Conservation (phyloP, 768 basidiomycete genomes). For the Bullera alba region DNA sequence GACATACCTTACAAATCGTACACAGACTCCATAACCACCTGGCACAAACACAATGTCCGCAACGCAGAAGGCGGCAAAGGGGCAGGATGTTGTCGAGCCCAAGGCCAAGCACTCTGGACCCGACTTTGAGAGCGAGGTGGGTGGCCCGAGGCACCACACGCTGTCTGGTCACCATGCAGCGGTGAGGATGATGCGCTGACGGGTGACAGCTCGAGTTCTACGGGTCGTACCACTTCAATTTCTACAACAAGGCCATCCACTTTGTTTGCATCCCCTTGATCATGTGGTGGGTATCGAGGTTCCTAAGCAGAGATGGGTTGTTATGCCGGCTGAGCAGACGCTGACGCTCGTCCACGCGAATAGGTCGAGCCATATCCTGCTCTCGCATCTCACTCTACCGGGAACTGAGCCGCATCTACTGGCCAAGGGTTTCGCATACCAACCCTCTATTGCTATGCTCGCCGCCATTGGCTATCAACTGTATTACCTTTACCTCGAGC, state of each 20-base stretch:
- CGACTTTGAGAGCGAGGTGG: conserved; percentile 29
- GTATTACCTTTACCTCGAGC: conserved; percentile 79
- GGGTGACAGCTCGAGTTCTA: conserved; percentile 37
- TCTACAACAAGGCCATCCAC: conserved; percentile 76
- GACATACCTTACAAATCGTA: too few relatives aligned
- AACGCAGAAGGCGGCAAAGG: neutral
- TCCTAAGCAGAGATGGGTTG: neutral
- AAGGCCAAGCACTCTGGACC: conserved; percentile 1
- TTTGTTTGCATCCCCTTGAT: conserved; percentile 75
- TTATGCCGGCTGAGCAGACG: neutral
- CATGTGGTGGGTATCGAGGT: conserved; percentile 55
- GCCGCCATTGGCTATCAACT: conserved; percentile 56
- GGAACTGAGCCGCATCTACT: conserved; percentile 12
- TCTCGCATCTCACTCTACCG: conserved; percentile 18
- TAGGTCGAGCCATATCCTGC: conserved; percentile 27
- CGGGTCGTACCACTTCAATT: conserved; percentile 82
- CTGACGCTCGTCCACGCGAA: neutral
- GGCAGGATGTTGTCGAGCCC: neutral
- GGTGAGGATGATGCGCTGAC: neutral
- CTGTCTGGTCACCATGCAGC: neutral
- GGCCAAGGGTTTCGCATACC: conserved; percentile 52
- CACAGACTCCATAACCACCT: too few relatives aligned
- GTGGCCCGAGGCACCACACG: neutral
- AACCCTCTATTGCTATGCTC: conserved; percentile 62
- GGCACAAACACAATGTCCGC: too few relatives aligned